These are phyloP conservation scores for Eragrostis nindensis DNA, from an alignment of 176 grass and related monocot genomes.

Conservation along the genomic window DNA sequence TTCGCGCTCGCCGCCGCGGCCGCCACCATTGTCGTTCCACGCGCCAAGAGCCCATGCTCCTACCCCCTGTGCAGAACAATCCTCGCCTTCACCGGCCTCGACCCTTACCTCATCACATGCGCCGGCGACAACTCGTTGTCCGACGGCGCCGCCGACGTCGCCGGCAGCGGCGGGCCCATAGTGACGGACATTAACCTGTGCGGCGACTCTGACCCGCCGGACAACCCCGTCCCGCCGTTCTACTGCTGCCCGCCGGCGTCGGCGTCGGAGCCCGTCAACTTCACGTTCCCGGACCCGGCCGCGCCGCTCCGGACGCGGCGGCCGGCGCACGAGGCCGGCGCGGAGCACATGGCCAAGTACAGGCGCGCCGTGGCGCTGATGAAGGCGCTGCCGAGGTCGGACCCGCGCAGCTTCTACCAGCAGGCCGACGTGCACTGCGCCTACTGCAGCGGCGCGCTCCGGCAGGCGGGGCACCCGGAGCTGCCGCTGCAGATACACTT, in stretches of 20 bases:
- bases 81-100: constrained; percentile 26
- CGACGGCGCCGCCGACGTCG: not conserved
- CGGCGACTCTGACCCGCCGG: constrained; percentile 23
- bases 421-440: constrained; percentile 66
- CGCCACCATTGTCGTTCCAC: not conserved
- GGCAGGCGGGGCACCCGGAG: constrained; percentile 32
- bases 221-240: constrained; percentile 23
- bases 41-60: not conserved
- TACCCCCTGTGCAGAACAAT: constrained; percentile 23
- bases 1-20: not conserved
- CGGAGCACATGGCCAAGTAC: constrained; percentile 48
- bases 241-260: constrained; percentile 38
- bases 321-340: constrained; percentile 29
- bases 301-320: constrained; percentile 41
- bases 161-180: constrained; percentile 24
- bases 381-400: constrained; percentile 34
- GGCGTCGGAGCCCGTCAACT: not conserved
- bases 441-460: constrained; percentile 58
- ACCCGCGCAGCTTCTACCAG: constrained; percentile 69
- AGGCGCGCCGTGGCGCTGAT: constrained; percentile 43
- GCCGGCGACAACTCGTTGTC: not conserved
- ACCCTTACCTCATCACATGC: constrained; percentile 29
- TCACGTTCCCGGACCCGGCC: constrained; percentile 43
- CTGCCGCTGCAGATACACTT: constrained; percentile 49
- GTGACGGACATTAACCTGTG: constrained; percentile 14